Evolutionary conservation across 192 early-diverging fungal genomes (phyloP), one percentile per base, ranked within the genome.

Genomic region (Diversispora epigaea): DNA sequence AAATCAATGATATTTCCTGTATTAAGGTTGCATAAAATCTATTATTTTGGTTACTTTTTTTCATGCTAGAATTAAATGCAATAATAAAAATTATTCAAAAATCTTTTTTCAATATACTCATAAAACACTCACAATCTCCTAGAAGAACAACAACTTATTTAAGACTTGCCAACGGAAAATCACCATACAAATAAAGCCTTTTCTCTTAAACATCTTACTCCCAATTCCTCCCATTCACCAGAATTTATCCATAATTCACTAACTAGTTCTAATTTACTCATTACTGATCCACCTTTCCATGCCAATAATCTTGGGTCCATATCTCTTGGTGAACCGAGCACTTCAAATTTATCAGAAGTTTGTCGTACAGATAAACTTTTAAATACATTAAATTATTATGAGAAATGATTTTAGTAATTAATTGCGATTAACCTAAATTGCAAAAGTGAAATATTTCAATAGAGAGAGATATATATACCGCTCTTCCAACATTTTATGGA

Each of bases 251-350:
- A 96, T 84, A 93, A 80, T 19, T 96, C 93, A 54, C 85, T 88
- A 4, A 90, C 86, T 60, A 84, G 87, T 19, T 96, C 95, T 40
- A 95, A 81, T 58, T 92, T 87, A 60, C 87, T 84, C 71, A 94
- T 79, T 12, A 96, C 93, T 3, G 91, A 87, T 0, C 85, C 93
- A 17, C 95, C 95, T 77, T 95, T 96, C 95, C 95, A 96, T 2
- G 87, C 91, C 64, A 96, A 76, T 62, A 95, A 80, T 7, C 91
- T 81, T 3, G 93, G 90, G 63, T 96, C 94, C 40, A 96, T 82
- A 58, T 96, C 94, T 11, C 93, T 80, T 2, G 95, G 93, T 10
- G 91, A 87, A 10, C 91, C 88, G 47, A 95, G 76, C 0, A 95
- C 86, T 40, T 92, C 89, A 0, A 86, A 85, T 14, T 86, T 84